These are phyloP conservation scores for Collybiopsis luxurians DNA, from an alignment of 768 basidiomycete species.

Conservation along the genomic window DNA sequence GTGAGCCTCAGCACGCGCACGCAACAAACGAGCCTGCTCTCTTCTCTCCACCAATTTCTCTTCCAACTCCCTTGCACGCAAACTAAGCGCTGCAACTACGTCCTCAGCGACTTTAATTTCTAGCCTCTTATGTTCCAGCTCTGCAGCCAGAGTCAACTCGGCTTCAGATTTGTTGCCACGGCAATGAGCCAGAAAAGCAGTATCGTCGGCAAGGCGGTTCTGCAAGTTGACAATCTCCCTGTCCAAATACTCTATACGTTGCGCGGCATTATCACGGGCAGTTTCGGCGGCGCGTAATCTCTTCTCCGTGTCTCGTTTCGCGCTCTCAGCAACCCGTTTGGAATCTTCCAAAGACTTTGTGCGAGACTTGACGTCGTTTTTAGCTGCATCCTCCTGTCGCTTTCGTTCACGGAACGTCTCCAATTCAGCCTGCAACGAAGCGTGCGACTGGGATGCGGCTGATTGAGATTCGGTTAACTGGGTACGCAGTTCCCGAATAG, in stretches of 20 bases:
- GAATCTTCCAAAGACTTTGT: conserved; percentile 86
- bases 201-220: conserved; percentile 54
- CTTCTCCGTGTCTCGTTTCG: conserved; percentile 85
- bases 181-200: conserved; percentile 45
- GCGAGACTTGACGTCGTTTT: conserved; percentile 76
- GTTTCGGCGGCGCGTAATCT: conserved; percentile 69
- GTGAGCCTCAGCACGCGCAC: conserved; percentile 53
- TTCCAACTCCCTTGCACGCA: conserved; percentile 72
- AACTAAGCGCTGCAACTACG: conserved; percentile 56
- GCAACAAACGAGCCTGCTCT: conserved; percentile 54
- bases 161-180: conserved; percentile 42
- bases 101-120: conserved; percentile 71
- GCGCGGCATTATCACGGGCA: conserved; percentile 58
- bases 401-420: conserved; percentile 71
- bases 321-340: conserved; percentile 77
- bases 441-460: conserved; percentile 55
- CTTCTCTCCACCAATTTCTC: conserved; percentile 63
- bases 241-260: conserved; percentile 57
- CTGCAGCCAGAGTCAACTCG: conserved; percentile 50
- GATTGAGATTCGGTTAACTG: conserved; percentile 66
- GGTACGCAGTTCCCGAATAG: conserved; percentile 63
- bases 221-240: conserved; percentile 58
- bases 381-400: conserved; percentile 77
- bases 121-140: conserved; percentile 54
- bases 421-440: conserved; percentile 69